Percentiles rank a stretch among this genome's conserved stretches.
phyloP scores from a whole-genome alignment of 371 early-diverging fungal species.

The Homolaphlyctis polyrhiza region DNA sequence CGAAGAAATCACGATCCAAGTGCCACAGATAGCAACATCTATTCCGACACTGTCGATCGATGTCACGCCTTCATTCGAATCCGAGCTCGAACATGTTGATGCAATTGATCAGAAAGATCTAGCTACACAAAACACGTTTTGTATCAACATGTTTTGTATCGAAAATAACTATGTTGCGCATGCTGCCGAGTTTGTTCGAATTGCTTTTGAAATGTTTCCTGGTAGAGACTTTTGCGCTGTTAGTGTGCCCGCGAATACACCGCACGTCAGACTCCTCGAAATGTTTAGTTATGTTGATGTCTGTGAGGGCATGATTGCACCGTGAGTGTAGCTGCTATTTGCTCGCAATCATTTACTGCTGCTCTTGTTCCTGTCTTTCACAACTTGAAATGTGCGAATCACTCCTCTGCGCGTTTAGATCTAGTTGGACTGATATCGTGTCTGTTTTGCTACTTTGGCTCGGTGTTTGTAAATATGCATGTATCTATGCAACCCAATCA shows the following conservation, averaged over 20 bases:
- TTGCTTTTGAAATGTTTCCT: slow-evolving; percentile 31
- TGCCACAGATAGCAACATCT: too few relatives aligned
- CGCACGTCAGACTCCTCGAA: slow-evolving; percentile 31
- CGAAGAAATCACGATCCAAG: too few relatives aligned
- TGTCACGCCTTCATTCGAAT: too few relatives aligned
- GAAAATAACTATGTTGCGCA: slow-evolving; percentile 32
- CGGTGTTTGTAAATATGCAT: neutral
- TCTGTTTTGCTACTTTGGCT: too few relatives aligned
- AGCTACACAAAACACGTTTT: slow-evolving; percentile 28
- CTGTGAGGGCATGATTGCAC: slow-evolving; percentile 16
- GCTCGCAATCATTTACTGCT: too few relatives aligned
- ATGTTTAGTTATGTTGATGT: slow-evolving; percentile 18
- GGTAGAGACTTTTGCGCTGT: slow-evolving; percentile 42
- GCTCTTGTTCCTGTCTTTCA: slow-evolving; percentile 2
- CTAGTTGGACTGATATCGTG: too few relatives aligned
- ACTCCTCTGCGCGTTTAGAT: too few relatives aligned
- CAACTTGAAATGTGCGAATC: too few relatives aligned
- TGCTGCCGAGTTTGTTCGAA: slow-evolving; percentile 31
- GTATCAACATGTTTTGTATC: slow-evolving; percentile 40
- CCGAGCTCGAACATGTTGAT: neutral
- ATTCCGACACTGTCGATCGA: too few relatives aligned
- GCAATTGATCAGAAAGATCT: neutral
- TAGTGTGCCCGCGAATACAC: slow-evolving; percentile 27
- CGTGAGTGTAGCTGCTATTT: too few relatives aligned
- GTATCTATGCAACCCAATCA: neutral